Evolutionary conservation across 148 eudicot genomes (phyloP).

Genomic region (Simmondsia chinensis): DNA sequence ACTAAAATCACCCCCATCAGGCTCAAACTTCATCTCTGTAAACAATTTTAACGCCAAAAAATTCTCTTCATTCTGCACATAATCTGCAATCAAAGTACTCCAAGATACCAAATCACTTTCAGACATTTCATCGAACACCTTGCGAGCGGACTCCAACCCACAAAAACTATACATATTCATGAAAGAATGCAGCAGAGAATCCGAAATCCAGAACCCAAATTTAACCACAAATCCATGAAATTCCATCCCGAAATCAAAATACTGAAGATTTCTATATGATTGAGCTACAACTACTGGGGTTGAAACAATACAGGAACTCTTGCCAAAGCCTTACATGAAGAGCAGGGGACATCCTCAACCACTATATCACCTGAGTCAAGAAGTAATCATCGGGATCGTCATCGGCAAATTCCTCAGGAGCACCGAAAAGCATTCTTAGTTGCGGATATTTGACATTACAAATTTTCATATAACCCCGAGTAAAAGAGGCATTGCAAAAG

Average conservation of each 20-base stretch:
- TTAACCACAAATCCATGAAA: slow-evolving; percentile 44
- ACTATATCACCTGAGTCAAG: too few species aligned
- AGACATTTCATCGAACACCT: slow-evolving; percentile 61
- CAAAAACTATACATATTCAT: slow-evolving; percentile 36
- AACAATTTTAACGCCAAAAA: slow-evolving; percentile 41
- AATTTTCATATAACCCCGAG: too few species aligned
- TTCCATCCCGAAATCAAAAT: slow-evolving; percentile 25
- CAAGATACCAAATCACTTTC: slow-evolving; percentile 74
- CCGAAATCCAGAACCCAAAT: slow-evolving; percentile 33
- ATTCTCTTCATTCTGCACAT: slow-evolving; percentile 35
- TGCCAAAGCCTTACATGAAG: too few species aligned
- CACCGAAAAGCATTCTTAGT: too few species aligned
- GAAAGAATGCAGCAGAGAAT: slow-evolving; percentile 52
- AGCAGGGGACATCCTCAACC: too few species aligned
- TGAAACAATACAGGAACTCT: too few species aligned
- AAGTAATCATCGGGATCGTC: too few species aligned
- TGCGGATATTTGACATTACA: too few species aligned
- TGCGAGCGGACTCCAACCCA: slow-evolving; percentile 34
- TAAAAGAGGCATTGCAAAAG: too few species aligned
- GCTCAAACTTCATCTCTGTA: slow-evolving; percentile 37
- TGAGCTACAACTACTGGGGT: slow-evolving; percentile 60
- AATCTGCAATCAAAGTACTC: slow-evolving; percentile 69
- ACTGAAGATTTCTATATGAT: slow-evolving; percentile 27
- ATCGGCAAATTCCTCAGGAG: too few species aligned
- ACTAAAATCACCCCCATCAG: slow-evolving; percentile 68